Evolutionary conservation across 2,329 filamentous ascomycete genomes (phyloP).

Genomic region (Apiospora phragmitis): DNA sequence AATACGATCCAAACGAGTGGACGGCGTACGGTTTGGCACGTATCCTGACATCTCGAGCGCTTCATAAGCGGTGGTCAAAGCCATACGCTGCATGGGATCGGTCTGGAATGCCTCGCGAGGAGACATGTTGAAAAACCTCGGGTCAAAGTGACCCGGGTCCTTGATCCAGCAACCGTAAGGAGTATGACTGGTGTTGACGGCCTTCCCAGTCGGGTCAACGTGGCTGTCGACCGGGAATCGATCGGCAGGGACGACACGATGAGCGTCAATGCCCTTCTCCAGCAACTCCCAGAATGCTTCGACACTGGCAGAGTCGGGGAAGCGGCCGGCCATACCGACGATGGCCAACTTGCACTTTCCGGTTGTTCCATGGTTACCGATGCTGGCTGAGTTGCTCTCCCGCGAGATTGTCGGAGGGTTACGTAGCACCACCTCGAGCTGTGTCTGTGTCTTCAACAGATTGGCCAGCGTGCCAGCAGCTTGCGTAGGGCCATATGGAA

Average conservation of each 20-base stretch:
- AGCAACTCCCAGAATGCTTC: slow-evolving; percentile 76
- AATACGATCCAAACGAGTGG: slow-evolving; percentile 61
- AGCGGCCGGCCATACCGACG: slow-evolving; percentile 78
- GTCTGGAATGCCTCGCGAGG: slow-evolving; percentile 78
- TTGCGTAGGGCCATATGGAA: slow-evolving; percentile 52
- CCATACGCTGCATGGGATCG: slow-evolving; percentile 78
- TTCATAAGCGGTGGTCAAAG: slow-evolving; percentile 76
- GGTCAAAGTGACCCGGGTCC: slow-evolving; percentile 75
- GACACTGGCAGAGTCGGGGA: slow-evolving; percentile 70
- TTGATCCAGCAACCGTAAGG: slow-evolving; percentile 76
- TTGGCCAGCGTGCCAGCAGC: slow-evolving; percentile 47
- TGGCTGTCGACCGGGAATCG: slow-evolving; percentile 75
- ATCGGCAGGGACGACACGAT: slow-evolving; percentile 65
- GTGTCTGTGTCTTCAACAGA: slow-evolving; percentile 41
- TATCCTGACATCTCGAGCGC: slow-evolving; percentile 81
- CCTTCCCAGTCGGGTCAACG: slow-evolving; percentile 70
- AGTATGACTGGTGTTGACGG: slow-evolving; percentile 74
- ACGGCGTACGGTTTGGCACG: slow-evolving; percentile 71
- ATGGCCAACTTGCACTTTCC: slow-evolving; percentile 75
- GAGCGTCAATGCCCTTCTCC: slow-evolving; percentile 73
- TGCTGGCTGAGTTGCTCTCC: slow-evolving; percentile 33
- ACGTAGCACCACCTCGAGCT: slow-evolving; percentile 44
- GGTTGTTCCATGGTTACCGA: slow-evolving; percentile 48
- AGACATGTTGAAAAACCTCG: slow-evolving; percentile 87
- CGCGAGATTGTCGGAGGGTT: slow-evolving; percentile 35